Conservation (phyloP, 2,329 filamentous ascomycete species). For the Pyrenophora graminea region DNA sequence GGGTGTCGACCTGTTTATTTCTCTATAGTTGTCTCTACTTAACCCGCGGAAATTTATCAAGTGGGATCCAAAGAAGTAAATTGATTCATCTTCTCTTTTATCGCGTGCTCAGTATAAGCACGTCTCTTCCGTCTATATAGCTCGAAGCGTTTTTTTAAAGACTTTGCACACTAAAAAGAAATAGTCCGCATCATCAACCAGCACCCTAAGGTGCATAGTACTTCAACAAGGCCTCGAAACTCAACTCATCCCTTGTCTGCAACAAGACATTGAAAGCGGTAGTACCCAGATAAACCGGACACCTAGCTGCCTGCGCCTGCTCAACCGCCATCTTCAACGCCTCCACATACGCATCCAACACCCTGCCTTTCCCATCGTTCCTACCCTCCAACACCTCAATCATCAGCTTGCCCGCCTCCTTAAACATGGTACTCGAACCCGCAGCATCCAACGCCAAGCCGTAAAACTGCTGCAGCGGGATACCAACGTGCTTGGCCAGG, state of each 20-base stretch:
- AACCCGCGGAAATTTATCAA: too few relatives aligned
- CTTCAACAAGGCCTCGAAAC: constrained; percentile 27
- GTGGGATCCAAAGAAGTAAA: too few relatives aligned
- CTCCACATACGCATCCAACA: constrained; percentile 26
- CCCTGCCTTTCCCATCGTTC: constrained; percentile 20
- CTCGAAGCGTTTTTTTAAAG: too few relatives aligned
- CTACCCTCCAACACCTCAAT: constrained; percentile 40
- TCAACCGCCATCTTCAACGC: constrained; percentile 36
- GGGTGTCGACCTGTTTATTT: too few relatives aligned
- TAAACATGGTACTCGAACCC: constrained; percentile 44
- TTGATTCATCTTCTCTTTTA: too few relatives aligned
- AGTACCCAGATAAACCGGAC: constrained; percentile 40
- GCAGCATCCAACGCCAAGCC: constrained; percentile 44
- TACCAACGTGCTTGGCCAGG: constrained; percentile 44
- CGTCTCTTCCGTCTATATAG: too few relatives aligned
- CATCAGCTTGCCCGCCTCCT: constrained; percentile 37
- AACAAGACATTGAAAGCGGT: constrained; percentile 40
- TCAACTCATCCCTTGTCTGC: constrained; percentile 30
- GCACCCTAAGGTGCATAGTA: constrained; percentile 23
- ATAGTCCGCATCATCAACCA: not conserved
- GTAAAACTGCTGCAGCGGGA: constrained; percentile 45
- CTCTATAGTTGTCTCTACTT: too few relatives aligned
- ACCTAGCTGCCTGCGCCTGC: constrained; percentile 42
- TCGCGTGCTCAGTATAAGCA: too few relatives aligned
- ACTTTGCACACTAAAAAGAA: too few relatives aligned